Evolutionary conservation across 2,329 filamentous ascomycete genomes (phyloP), one percentile per base, ranked within the genome.

Genomic region (Dothideomycetidae sp.): DNA sequence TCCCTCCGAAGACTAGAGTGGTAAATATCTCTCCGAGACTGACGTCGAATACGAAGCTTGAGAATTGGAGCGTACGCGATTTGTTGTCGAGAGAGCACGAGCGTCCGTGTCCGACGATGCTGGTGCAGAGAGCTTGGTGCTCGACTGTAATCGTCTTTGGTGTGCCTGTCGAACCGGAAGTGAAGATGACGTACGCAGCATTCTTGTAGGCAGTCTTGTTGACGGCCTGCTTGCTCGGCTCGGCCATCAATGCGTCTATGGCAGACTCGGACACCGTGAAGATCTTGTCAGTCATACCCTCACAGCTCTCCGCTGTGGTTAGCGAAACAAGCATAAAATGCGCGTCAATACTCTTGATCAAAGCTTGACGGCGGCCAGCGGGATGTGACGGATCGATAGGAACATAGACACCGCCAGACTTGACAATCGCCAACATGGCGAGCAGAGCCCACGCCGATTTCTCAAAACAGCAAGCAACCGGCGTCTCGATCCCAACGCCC

Each of bases 381-480:
- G 39, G 39, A 33, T 41, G 39, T 12, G 15, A 15, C 3, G 39
- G 33, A 29, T 41, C 39, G 23, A 41, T 21, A 11, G 33, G 15
- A 3, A 56, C 50, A 35, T 57, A 59, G 0, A 53, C 53, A n/a
- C 51, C 54, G 7, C 56, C 56, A 5, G 53, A 46, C 44, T 60
- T 60, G 44, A 59, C 44, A 10, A 58, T 45, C 5, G 50, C 57
- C 2, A 58, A 47, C 36, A 58, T 57, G n/a, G 54, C 46, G 2
- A 58, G 47, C 12, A 57, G 43, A 0, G 51, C 48, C 51, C 52
- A 55, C 5, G 45, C 47, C 0, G 52, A 56, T 37, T 59, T 58
- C 18, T 58, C 56, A 31, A 59, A 57, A 39, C 52, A 55, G 4
- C 58, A 39, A 1, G 56, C 53, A 2, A 59, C 48, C 23, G 52